phyloP scores from a whole-genome alignment of 495 filamentous ascomycete genomes.

The Elasticomyces elasticus region DNA sequence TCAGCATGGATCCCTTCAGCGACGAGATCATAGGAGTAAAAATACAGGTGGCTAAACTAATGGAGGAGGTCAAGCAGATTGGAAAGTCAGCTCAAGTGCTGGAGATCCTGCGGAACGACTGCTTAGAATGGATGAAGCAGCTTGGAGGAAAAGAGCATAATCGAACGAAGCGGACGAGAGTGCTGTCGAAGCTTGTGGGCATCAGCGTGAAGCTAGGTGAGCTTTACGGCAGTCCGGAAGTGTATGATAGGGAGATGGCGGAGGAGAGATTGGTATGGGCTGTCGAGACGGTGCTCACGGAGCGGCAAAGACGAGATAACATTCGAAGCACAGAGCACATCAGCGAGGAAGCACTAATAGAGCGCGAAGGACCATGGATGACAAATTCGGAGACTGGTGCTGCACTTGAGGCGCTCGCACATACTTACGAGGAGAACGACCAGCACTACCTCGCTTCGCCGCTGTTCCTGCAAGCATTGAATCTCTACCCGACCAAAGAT shows the following conservation, averaged over 20 bases:
- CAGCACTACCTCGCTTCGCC: constrained; percentile 72
- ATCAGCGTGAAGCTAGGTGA: constrained; percentile 74
- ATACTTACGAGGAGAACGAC: constrained; percentile 57
- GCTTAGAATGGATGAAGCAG: constrained; percentile 52
- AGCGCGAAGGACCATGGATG: constrained; percentile 62
- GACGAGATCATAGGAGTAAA: constrained; percentile 86
- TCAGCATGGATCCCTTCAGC: constrained; percentile 73
- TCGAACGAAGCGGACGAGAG: constrained; percentile 55
- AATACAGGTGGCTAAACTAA: constrained; percentile 63
- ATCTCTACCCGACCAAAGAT: constrained; percentile 42
- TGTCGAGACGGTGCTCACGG: constrained; percentile 68
- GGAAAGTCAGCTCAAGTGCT: constrained; percentile 61
- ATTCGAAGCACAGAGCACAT: constrained; percentile 38
- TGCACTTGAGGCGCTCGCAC: constrained; percentile 62
- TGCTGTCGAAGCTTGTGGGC: constrained; percentile 61
- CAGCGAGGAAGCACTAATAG: constrained; percentile 33
- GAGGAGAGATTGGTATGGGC: constrained; percentile 69
- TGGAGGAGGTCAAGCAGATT: constrained; percentile 61
- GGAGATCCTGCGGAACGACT: constrained; percentile 52
- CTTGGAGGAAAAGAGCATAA: constrained; percentile 28
- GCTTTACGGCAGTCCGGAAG: constrained; percentile 55
- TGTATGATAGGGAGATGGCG: constrained; percentile 52
- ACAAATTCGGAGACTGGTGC: constrained; percentile 59
- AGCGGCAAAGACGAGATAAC: constrained; percentile 54
- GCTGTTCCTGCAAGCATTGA: constrained; percentile 75